These are phyloP conservation scores for Coniochaeta sp. DNA, from an alignment of 2,329 filamentous ascomycete genomes.

Conservation along the genomic window DNA sequence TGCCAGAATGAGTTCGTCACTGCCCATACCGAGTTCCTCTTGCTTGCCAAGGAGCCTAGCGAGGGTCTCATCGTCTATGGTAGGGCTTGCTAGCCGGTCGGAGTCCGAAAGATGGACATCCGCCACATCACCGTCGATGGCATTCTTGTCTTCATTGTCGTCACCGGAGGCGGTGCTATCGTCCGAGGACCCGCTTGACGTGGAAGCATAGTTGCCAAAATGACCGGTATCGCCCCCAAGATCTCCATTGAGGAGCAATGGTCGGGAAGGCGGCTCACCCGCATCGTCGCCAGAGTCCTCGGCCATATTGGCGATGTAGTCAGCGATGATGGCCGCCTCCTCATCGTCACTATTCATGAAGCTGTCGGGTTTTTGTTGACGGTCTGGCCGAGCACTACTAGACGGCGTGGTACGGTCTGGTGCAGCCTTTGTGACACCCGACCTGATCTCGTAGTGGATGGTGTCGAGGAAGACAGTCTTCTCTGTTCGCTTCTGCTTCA, in stretches of 20 bases:
- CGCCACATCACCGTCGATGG: background rate
- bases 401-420: background rate
- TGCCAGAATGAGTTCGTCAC: slow-evolving; percentile 48
- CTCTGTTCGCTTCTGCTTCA: background rate
- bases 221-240: slow-evolving; percentile 34
- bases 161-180: slow-evolving; percentile 21
- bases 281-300: slow-evolving; percentile 29
- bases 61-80: slow-evolving; percentile 52
- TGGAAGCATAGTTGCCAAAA: slow-evolving; percentile 21
- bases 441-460: slow-evolving; percentile 25
- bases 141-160: slow-evolving; percentile 30
- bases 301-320: slow-evolving; percentile 64
- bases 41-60: slow-evolving; percentile 55
- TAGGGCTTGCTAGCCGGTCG: background rate
- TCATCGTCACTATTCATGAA: slow-evolving; percentile 15
- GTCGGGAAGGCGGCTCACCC: slow-evolving; percentile 10
- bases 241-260: slow-evolving; percentile 27
- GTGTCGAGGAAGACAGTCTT: slow-evolving; percentile 9
- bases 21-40: slow-evolving; percentile 55
- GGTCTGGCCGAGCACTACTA: background rate
- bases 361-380: background rate
- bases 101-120: background rate
- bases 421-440: slow-evolving; percentile 14
- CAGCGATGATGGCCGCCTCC: slow-evolving; percentile 52
- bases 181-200: slow-evolving; percentile 6